Evolutionary conservation across 164 flowering plant genomes (phyloP).

Genomic region (Chimonanthus praecox): DNA sequence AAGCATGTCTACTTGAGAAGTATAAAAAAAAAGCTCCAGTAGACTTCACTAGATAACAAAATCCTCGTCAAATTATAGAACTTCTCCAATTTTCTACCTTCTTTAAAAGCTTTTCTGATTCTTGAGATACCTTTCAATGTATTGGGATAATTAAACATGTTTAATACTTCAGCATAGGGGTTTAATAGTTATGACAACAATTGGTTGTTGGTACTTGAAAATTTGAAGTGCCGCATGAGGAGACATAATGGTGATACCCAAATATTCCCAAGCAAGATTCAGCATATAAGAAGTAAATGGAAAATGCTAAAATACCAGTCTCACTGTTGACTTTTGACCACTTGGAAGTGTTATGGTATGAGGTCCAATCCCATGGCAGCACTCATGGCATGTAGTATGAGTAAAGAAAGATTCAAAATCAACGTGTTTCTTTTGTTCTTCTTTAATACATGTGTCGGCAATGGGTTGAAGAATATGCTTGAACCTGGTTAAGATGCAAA

Average conservation of each 20-base stretch:
- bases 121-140: background rate
- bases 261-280: background rate
- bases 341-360: conserved; percentile 78
- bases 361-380: conserved; percentile 98
- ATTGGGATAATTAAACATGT: background rate
- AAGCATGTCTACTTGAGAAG: too few relatives aligned
- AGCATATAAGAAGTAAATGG: background rate
- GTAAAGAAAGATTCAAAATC: conserved; percentile 95
- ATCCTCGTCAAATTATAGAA: too few relatives aligned
- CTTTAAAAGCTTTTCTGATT: background rate
- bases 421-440: conserved; percentile 60
- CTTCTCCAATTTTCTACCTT: too few relatives aligned
- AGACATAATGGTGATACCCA: background rate
- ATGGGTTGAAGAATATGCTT: conserved; percentile 85
- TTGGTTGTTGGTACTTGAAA: background rate
- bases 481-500: conserved; percentile 49
- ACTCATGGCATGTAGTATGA: conserved; percentile 93
- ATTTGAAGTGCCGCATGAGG: background rate
- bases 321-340: conserved; percentile 81
- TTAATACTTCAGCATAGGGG: background rate
- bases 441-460: conserved; percentile 52
- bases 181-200: background rate
- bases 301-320: conserved; percentile 52
- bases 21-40: too few relatives aligned
- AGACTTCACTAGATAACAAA: too few relatives aligned